Base-by-base conservation (phyloP, 345 rosid species). In the Turritis glabra region DNA sequence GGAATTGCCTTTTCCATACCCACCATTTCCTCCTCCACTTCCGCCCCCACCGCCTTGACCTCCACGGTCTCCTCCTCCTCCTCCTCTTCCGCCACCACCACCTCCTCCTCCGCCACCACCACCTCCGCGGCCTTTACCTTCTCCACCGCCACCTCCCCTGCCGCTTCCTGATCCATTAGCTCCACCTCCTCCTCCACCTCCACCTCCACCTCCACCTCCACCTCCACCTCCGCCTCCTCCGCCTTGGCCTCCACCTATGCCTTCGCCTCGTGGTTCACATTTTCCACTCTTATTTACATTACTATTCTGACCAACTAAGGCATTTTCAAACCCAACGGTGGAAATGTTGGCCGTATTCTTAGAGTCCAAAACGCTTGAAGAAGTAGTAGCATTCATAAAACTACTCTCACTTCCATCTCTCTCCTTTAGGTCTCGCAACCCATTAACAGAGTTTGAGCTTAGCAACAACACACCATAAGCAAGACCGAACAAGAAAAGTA, bases 361-460 rank as follows among this genome's bases (percentile, higher is more conserved):
- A 17, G 33, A 26, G 59, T 29, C 59, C 32, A 69, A 57, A 67
- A 47, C 61, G 7, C 52, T 67, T 27, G 80, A 68, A 33, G 64
- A 27, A 8, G 26, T 57, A 74, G 41, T 37, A 67, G 33, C 68
- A 51, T 46, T 50, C 18, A 22, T 25, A 23, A 37, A 60, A n/a
- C 10, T 21, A 51, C 50, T 75, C 63, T 51, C 68, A 47, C 22
- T 69, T 29, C 41, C 64, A 54, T 63, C 76, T 71, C 53, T 69
- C 51, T 69, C 78, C 30, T 72, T 79, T 32, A 53, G 47, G 60
- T 79, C 72, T 62, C 73, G 76, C 57, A 69, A 60, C 64, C 83
- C 89, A 68, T 62, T 7, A 70, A 76, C 84, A 53, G 64, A 67
- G 43, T 72, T 62, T 19, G 82, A 64, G 79, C 81, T 60, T 41